phyloP scores from a whole-genome alignment of 139 green algal genomes.

The Coccomyxa sp. region DNA sequence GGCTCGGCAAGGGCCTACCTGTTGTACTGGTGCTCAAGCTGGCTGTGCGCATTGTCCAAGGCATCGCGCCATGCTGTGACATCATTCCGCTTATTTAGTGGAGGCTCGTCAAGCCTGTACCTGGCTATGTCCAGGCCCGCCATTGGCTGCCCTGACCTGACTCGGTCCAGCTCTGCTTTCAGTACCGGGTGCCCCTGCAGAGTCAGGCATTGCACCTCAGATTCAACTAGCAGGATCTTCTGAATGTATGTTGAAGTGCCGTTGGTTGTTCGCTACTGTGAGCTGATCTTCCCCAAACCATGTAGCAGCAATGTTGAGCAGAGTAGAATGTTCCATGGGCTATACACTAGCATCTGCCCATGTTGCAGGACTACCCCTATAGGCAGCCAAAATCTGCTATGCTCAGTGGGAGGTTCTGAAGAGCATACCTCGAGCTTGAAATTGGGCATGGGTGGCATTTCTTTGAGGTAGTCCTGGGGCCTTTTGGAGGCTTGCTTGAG shows the following conservation, averaged over 20 bases:
- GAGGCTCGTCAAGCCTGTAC: constrained; percentile 60
- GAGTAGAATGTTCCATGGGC: not conserved
- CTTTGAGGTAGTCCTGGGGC: constrained; percentile 65
- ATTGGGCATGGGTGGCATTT: constrained; percentile 50
- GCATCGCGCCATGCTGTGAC: constrained; percentile 48
- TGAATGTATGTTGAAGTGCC: too few relatives aligned
- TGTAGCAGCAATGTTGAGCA: too few relatives aligned
- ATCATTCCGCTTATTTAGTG: constrained; percentile 42
- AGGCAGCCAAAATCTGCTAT: not conserved
- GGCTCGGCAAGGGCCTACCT: constrained; percentile 18
- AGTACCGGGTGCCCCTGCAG: constrained; percentile 49
- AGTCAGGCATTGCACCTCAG: not conserved
- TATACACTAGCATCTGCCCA: too few relatives aligned
- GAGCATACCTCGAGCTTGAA: constrained; percentile 38
- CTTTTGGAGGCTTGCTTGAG: constrained; percentile 40
- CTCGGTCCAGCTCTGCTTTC: constrained; percentile 40
- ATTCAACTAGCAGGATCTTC: too few relatives aligned
- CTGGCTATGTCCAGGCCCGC: constrained; percentile 53
- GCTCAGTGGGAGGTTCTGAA: not conserved
- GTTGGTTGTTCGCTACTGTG: too few relatives aligned
- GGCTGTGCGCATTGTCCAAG: constrained; percentile 65
- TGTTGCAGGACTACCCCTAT: not conserved
- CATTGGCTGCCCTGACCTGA: constrained; percentile 41
- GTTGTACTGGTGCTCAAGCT: constrained; percentile 79
- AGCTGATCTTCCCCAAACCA: too few relatives aligned